Base-by-base conservation (phyloP, 75 land plant species). In the Selaginella moellendorffii region DNA sequence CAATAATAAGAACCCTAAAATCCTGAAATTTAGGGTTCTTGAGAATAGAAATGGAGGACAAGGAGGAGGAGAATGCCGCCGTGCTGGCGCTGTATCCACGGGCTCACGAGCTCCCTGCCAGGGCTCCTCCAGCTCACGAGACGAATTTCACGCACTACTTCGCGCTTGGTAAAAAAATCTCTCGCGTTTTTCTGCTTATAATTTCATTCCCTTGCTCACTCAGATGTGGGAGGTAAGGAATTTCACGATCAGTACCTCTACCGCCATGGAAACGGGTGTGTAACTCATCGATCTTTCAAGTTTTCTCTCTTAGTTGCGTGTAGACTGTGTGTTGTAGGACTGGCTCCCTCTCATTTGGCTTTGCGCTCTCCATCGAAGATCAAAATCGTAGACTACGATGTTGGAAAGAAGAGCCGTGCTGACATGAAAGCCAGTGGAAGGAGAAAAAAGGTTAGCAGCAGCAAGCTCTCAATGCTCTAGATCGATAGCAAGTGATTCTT, bases 251-350 rank as follows among this genome's bases (percentile, higher is more conserved):
- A 93, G 60, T 93, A 89, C 42, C 56, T 93, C 25, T 84, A 85
- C 65, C 76, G 96, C 52, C 98, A 93, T 54, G 82, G 91, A 62
- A 93, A 93, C 52, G 98, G 98, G 96, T 93, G 58, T 30, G n/a
- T 69, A 30, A 28, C 42, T 26, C 62, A 14, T 59, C 21, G 9
- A 17, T 52, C 17, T 20, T 63, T 18, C 24, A 1, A 1, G 30
- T 9, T n/a, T 54, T 21, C 20, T 21, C 22, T n/a, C 17, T 53
- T 54, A 30, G 19, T 21, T 10, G 9, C 28, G 61, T 51, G 31
- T 36, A 91, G 98, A 20, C 72, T 93, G 63, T 89, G 96, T 63
- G 87, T 93, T 46, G 74, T 93, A 63, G 98, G 98, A 0, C 69
- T 93, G 69, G 87, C 90, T 28, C 79, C 96, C 1, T 72, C 87